Evolutionary conservation across 2,329 filamentous ascomycete species (phyloP).

Genomic region (Nemania serpens): DNA sequence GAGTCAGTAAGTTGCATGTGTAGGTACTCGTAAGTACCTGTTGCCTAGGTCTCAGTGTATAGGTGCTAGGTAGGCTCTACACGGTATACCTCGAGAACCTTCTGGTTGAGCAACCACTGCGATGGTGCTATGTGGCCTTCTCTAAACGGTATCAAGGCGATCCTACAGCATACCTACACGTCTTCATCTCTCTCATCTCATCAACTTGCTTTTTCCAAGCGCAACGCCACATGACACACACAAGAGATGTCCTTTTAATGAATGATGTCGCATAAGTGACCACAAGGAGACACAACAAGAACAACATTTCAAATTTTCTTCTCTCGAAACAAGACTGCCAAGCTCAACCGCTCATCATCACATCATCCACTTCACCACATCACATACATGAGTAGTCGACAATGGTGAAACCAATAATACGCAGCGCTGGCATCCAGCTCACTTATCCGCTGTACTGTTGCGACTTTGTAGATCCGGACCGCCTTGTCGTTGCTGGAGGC

Average conservation of each 20-base stretch:
- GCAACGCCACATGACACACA: too few species aligned
- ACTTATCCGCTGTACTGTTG: conserved; percentile 85
- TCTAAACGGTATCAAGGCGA: background rate
- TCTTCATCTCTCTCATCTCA: too few species aligned
- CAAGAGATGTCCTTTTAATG: background rate
- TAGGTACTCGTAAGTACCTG: too few species aligned
- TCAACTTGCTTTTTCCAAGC: too few species aligned
- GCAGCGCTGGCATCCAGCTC: conserved; percentile 66
- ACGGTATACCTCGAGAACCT: too few species aligned
- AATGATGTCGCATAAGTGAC: background rate
- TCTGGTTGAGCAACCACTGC: background rate
- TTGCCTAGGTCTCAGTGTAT: too few species aligned
- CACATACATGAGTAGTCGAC: conserved; percentile 19
- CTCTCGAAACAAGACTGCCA: too few species aligned
- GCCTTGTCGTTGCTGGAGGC: conserved; percentile 82
- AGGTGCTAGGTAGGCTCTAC: too few species aligned
- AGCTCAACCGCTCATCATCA: too few species aligned
- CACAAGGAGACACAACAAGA: background rate
- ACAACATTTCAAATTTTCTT: too few species aligned
- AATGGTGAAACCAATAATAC: conserved; percentile 47
- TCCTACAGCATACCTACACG: background rate
- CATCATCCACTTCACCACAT: conserved; percentile 1
- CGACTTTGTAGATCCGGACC: conserved; percentile 80
- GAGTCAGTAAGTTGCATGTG: too few species aligned
- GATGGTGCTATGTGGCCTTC: conserved; percentile 15